phyloP scores from a whole-genome alignment of 345 rosid genomes.

The Acer saccharum region DNA sequence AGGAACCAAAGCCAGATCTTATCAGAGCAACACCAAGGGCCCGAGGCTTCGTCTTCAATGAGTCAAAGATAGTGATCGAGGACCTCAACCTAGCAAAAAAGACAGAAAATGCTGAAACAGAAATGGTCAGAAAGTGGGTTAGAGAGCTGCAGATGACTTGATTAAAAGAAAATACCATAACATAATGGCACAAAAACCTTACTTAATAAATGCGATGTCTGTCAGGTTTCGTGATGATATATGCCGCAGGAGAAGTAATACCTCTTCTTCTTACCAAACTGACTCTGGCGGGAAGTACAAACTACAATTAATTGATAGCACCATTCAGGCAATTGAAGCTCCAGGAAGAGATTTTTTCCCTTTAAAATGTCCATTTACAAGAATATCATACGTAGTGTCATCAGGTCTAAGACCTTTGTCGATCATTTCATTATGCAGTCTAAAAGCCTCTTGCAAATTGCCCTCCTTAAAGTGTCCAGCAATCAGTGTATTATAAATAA shows the following conservation, averaged over 20 bases:
- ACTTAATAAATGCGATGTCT: neutral
- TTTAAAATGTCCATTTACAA: slow-evolving; percentile 47
- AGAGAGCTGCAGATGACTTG: neutral
- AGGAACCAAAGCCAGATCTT: neutral
- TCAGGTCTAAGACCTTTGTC: slow-evolving; percentile 77
- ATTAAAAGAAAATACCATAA: neutral
- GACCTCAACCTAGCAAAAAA: neutral
- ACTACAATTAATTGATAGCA: slow-evolving; percentile 1
- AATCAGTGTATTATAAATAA: slow-evolving; percentile 65
- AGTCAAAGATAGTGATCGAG: neutral
- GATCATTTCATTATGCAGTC: slow-evolving; percentile 83
- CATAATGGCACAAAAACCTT: neutral
- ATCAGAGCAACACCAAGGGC: neutral
- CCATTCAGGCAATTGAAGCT: slow-evolving; percentile 28
- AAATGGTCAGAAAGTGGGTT: neutral
- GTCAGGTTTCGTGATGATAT: neutral
- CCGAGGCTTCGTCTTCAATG: neutral
- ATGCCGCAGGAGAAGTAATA: neutral
- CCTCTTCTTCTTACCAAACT: neutral
- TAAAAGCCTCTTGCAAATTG: slow-evolving; percentile 66
- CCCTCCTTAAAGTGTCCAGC: slow-evolving; percentile 72
- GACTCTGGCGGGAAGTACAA: neutral
- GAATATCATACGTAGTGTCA: slow-evolving; percentile 66
- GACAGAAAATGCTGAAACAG: neutral
- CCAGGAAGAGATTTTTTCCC: slow-evolving; percentile 25